Percentiles rank a stretch among this genome's conserved stretches.
These are phyloP conservation scores for Ophiostoma himal-ulmi DNA, from an alignment of 2,329 filamentous ascomycete species.

Conservation along the genomic window DNA sequence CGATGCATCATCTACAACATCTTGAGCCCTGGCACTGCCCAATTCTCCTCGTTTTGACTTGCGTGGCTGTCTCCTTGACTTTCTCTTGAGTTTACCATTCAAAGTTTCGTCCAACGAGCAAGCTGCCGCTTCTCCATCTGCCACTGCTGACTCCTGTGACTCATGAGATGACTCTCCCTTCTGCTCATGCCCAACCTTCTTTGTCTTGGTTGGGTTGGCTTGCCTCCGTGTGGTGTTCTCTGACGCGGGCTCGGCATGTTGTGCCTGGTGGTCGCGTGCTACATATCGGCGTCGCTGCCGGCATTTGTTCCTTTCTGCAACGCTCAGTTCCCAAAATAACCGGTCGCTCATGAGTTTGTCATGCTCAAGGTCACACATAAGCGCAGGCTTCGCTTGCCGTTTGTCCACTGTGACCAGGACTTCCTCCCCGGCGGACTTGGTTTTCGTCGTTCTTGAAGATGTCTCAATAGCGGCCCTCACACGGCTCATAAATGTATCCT, in stretches of 20 bases:
- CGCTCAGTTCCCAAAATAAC: constrained; percentile 7
- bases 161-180: background rate
- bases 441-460: background rate
- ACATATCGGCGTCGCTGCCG: background rate
- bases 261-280: background rate
- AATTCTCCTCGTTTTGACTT: background rate
- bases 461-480: background rate
- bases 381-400: background rate
- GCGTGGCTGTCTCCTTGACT: background rate
- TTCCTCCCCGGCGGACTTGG: background rate
- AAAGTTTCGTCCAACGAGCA: background rate
- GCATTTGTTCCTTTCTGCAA: constrained; percentile 2
- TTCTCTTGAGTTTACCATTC: background rate
- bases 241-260: background rate
- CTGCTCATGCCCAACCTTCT: background rate
- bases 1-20: background rate
- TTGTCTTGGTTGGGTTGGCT: background rate
- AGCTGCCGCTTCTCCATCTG: background rate
- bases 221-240: background rate
- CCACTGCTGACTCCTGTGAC: background rate
- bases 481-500: background rate
- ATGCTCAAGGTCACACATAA: constrained; percentile 12
- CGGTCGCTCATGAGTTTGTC: constrained; percentile 21
- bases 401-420: background rate
- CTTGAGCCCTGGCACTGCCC: background rate